Evolutionary conservation across 495 filamentous ascomycete species (phyloP), one percentile per base, ranked within the genome.

Genomic region (Annulohypoxylon maeteangense): DNA sequence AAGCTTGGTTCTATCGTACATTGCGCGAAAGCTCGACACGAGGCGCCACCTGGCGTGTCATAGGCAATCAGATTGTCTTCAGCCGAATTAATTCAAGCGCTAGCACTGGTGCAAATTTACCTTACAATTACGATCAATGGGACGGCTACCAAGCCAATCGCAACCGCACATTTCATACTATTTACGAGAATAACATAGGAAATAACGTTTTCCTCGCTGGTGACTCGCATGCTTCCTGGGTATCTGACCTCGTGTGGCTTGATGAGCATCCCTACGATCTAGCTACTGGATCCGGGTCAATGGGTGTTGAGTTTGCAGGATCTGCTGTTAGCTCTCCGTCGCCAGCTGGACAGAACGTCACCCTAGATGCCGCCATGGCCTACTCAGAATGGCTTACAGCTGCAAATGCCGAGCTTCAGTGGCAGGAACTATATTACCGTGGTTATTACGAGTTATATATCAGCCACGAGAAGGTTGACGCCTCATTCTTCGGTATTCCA

Each of bases 61-160:
- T 91, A 38, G 89, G 89, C n/a, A 86, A 83, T 31, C 89, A 90
- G 72, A 85, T 87, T 22, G 78, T 90, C 31, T 90, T 90, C 74
- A 85, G 85, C n/a, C 78, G 84, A n/a, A 74, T 89, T 36, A 86
- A 88, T 60, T 70, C 78, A 59, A 85, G 86, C 25, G 57, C 82
- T 20, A 67, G 78, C 12, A 77, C 80, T 55, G 83, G 84, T 4
- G 75, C 80, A 48, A 78, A 82, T 6, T 79, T 84, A 47, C 85
- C 87, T 5, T 77, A 87, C 57, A 84, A 89, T 74, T 86, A 87
- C 66, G 89, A 91, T 71, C 79, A 83, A 40, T 90, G 88, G 85
- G 84, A 89, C 47, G 89, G 87, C 1, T 91, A 91, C 76, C 78
- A 80, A 48, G 81, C 86, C 14, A 90, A 89, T 76, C 79, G 84